Percentiles rank a stretch among this genome's conserved stretches.
These are phyloP conservation scores for Middelhovenomyces tepae DNA, from an alignment of 805 yeast genomes.

Conservation along the genomic window DNA sequence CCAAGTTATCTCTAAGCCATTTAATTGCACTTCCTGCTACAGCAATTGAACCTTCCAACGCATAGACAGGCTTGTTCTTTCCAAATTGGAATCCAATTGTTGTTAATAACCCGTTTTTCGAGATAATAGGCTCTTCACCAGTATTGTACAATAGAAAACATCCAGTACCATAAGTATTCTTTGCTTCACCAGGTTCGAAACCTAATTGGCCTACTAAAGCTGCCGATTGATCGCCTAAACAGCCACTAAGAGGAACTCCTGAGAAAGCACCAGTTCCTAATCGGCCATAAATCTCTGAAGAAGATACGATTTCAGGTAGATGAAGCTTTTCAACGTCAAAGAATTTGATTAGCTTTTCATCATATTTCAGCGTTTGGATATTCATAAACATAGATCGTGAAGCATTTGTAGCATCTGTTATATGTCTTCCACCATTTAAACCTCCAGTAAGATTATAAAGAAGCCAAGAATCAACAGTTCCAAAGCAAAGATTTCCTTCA, in stretches of 20 bases:
- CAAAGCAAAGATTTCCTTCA: constrained; percentile 75
- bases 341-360: constrained; percentile 60
- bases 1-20: constrained; percentile 88
- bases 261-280: constrained; percentile 43
- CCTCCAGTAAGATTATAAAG: constrained; percentile 69
- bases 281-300: constrained; percentile 69
- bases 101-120: constrained; percentile 76
- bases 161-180: constrained; percentile 96
- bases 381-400: constrained; percentile 87
- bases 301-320: constrained; percentile 73
- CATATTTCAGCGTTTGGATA: constrained; percentile 66
- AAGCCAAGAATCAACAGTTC: constrained; percentile 92
- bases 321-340: constrained; percentile 70
- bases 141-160: constrained; percentile 85
- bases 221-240: constrained; percentile 91
- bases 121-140: constrained; percentile 60
- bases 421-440: constrained; percentile 48
- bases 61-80: constrained; percentile 63
- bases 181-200: constrained; percentile 73
- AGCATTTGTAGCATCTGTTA: constrained; percentile 87
- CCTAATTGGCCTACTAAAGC: constrained; percentile 92
- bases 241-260: constrained; percentile 74
- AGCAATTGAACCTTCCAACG: constrained; percentile 91
- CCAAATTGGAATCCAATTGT: constrained; percentile 91
- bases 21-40: constrained; percentile 93